Conservation (phyloP, 176 grass and related monocot species). For the Triticum turgidum region DNA sequence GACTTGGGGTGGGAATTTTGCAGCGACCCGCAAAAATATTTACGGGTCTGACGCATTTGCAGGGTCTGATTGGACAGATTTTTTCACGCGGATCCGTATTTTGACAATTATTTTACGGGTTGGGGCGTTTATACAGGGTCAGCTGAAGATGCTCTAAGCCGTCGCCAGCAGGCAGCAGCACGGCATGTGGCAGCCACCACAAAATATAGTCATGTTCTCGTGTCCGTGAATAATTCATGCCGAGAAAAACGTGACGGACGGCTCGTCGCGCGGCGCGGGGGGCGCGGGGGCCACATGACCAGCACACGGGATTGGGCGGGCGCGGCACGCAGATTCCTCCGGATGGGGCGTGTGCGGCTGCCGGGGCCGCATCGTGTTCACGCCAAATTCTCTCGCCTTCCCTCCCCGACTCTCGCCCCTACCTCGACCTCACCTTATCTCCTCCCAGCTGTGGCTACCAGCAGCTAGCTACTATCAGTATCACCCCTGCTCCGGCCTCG, state of each 20-base stretch:
- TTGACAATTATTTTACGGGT: no score
- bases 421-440: constrained; percentile 25
- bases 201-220: background rate
- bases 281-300: constrained; percentile 22
- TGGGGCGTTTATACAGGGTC: no score
- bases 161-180: background rate
- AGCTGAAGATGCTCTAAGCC: background rate
- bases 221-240: background rate
- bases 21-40: no score
- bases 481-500: background rate
- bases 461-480: background rate
- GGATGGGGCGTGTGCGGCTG: constrained; percentile 74
- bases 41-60: no score
- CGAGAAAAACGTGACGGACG: constrained; percentile 29
- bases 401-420: background rate
- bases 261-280: background rate
- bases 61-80: no score
- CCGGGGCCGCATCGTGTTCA: constrained; percentile 38
- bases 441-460: background rate
- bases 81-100: no score
- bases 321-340: constrained; percentile 28
- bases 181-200: background rate
- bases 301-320: constrained; percentile 14
- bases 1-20: no score
- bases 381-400: constrained; percentile 22